Conservation (phyloP, 371 early-diverging fungal genomes). For the Actinomucor elegans region DNA sequence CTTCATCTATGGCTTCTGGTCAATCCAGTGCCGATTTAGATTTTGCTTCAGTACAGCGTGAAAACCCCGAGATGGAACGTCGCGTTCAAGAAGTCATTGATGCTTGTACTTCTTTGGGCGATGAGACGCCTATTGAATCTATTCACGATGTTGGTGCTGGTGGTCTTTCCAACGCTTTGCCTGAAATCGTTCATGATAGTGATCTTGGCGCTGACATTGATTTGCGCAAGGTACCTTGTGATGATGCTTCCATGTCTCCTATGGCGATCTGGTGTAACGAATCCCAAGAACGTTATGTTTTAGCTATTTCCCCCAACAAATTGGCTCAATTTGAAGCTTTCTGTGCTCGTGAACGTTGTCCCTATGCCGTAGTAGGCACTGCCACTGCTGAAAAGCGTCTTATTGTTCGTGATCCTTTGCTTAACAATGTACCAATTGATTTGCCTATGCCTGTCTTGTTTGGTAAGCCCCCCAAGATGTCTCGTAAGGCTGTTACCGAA, state of each 20-base stretch:
- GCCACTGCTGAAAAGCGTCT: slow-evolving; percentile 88
- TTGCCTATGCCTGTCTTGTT: slow-evolving; percentile 94
- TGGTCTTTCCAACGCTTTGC: slow-evolving; percentile 94
- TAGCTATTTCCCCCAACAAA: slow-evolving; percentile 76
- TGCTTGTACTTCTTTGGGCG: slow-evolving; percentile 82
- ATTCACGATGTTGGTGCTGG: slow-evolving; percentile 99
- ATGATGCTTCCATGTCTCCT: slow-evolving; percentile 91
- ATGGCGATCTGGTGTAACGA: slow-evolving; percentile 99
- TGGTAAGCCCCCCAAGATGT: slow-evolving; percentile 96
- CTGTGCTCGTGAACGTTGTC: slow-evolving; percentile 91
- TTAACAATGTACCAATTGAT: slow-evolving; percentile 77
- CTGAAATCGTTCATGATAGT: slow-evolving; percentile 96
- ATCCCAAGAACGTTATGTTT: slow-evolving; percentile 95
- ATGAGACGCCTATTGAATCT: slow-evolving; percentile 82
- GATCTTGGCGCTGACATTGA: slow-evolving; percentile 89
- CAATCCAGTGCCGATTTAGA: slow-evolving; percentile 88
- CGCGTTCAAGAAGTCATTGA: slow-evolving; percentile 96
- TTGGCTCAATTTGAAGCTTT: slow-evolving; percentile 72
- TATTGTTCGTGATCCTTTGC: slow-evolving; percentile 74
- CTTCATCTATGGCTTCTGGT: slow-evolving; percentile 92
- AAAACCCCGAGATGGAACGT: slow-evolving; percentile 97
- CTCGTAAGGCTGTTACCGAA: slow-evolving; percentile 66
- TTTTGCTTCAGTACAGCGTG: slow-evolving; percentile 96
- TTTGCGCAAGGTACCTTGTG: slow-evolving; percentile 84
- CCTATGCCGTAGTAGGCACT: slow-evolving; percentile 87